A percentile compares a stretch with the other conserved stretches of the same genome.
Evolutionary conservation across 805 yeast species (phyloP).

Genomic region (Teunomyces panamensis): DNA sequence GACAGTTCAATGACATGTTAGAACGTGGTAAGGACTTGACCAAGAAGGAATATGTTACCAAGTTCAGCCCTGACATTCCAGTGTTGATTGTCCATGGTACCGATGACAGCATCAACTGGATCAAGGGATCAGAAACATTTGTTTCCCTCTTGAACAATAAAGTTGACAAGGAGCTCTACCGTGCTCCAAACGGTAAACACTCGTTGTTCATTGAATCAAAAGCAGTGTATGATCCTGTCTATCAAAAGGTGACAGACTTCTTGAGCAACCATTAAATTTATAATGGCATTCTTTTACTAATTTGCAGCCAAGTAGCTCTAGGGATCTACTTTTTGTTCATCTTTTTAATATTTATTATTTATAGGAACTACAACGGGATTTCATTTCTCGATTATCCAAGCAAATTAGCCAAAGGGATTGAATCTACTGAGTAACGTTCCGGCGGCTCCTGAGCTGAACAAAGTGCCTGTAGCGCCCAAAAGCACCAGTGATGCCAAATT

Average conservation of each 20-base stretch:
- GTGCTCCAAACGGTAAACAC: slow-evolving; percentile 39
- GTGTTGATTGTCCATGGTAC: slow-evolving; percentile 61
- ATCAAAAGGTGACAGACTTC: slow-evolving; percentile 41
- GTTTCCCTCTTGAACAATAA: slow-evolving; percentile 28
- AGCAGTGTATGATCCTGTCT: slow-evolving; percentile 32
- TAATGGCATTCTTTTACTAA: background rate
- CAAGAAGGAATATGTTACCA: slow-evolving; percentile 31
- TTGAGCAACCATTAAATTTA: slow-evolving; percentile 9
- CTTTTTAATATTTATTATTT: background rate
- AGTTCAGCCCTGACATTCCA: slow-evolving; percentile 41
- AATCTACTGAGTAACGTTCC: slow-evolving; percentile 30
- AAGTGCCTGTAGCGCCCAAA: slow-evolving; percentile 47
- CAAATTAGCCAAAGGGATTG: slow-evolving; percentile 31
- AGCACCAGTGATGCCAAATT: slow-evolving; percentile 57
- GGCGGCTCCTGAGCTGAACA: slow-evolving; percentile 21
- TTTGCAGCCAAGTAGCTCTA: background rate
- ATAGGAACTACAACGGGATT: background rate
- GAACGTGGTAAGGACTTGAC: slow-evolving; percentile 56
- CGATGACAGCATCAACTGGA: slow-evolving; percentile 59
- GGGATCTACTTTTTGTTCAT: no score
- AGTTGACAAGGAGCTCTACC: slow-evolving; percentile 27
- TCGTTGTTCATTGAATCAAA: slow-evolving; percentile 47
- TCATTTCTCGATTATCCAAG: background rate
- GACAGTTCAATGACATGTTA: slow-evolving; percentile 60
- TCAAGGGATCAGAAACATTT: slow-evolving; percentile 45